These are phyloP conservation scores for Penicillium nordicum DNA, from an alignment of 2,329 filamentous ascomycete species.

Conservation along the genomic window DNA sequence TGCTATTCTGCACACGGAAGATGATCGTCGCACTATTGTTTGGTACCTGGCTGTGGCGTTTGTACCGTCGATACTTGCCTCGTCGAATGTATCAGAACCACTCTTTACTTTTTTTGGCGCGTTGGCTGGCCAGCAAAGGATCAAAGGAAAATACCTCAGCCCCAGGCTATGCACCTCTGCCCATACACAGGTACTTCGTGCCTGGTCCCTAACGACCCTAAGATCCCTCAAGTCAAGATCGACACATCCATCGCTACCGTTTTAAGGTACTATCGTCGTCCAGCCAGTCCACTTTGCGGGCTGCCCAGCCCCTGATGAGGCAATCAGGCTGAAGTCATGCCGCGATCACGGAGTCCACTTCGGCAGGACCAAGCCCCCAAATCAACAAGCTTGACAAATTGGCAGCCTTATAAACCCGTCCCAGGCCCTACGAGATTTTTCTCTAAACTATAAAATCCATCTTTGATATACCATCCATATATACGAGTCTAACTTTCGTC, in stretches of 20 bases:
- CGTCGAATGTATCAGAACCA: background rate
- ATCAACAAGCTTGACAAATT: background rate
- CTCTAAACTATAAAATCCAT: background rate
- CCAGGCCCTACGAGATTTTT: background rate
- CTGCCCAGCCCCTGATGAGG: conserved; percentile 4
- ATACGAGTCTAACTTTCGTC: background rate
- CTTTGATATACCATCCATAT: conserved; percentile 3
- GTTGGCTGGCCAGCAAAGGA: conserved; percentile 8
- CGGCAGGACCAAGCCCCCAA: conserved; percentile 1
- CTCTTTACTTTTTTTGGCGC: background rate
- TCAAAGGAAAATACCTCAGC: conserved; percentile 6
- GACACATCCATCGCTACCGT: conserved; percentile 1
- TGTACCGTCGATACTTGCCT: conserved; percentile 16
- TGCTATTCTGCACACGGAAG: conserved; percentile 10
- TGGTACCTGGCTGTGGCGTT: conserved; percentile 8
- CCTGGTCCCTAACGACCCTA: conserved; percentile 1
- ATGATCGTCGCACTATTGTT: conserved; percentile 15
- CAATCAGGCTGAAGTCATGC: conserved; percentile 15
- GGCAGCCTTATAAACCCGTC: conserved; percentile 15
- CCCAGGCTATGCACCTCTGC: background rate
- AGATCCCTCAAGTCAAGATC: conserved; percentile 10
- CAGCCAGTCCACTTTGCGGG: background rate
- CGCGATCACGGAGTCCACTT: conserved; percentile 16
- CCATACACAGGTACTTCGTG: background rate
- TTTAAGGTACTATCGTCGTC: background rate